Percentiles rank a stretch among this genome's conserved stretches.
phyloP scores from a whole-genome alignment of 1,284 basidiomycete genomes.

The Hortiboletus rubellus region DNA sequence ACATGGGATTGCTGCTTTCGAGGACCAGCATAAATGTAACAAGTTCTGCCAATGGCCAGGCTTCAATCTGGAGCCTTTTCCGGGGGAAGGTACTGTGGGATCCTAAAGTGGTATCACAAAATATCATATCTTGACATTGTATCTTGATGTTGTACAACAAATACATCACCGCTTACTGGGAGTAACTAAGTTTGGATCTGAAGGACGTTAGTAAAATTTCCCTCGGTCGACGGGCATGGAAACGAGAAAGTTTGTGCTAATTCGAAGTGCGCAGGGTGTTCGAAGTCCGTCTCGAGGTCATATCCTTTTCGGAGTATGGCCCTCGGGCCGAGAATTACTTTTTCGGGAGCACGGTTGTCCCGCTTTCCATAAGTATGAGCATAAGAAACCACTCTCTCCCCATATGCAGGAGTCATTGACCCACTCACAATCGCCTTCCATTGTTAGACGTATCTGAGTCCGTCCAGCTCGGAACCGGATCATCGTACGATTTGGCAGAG shows the following conservation, averaged over 20 bases:
- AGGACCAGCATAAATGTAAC: too few relatives aligned
- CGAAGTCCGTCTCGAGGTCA: not conserved
- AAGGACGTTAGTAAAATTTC: too few relatives aligned
- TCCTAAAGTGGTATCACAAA: too few relatives aligned
- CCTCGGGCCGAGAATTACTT: not conserved
- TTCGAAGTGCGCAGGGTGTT: not conserved
- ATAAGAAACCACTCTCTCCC: not conserved
- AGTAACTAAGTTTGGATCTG: too few relatives aligned
- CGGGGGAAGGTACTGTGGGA: too few relatives aligned
- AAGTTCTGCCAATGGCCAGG: too few relatives aligned
- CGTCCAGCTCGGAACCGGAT: not conserved
- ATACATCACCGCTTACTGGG: too few relatives aligned
- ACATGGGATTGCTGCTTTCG: too few relatives aligned
- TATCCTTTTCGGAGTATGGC: not conserved
- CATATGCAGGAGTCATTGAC: slow-evolving; percentile 9
- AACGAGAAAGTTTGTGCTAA: not conserved
- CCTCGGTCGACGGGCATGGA: too few relatives aligned
- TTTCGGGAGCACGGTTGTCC: not conserved
- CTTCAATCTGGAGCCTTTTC: too few relatives aligned
- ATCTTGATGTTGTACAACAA: too few relatives aligned
- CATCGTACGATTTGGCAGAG: slow-evolving; percentile 10
- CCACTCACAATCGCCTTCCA: slow-evolving; percentile 13
- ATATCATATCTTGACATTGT: too few relatives aligned
- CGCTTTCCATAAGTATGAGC: not conserved
- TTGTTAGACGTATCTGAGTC: slow-evolving; percentile 3